These are phyloP conservation scores for Trichoderma sp. DNA, from an alignment of 2,329 filamentous ascomycete genomes.

Conservation along the genomic window DNA sequence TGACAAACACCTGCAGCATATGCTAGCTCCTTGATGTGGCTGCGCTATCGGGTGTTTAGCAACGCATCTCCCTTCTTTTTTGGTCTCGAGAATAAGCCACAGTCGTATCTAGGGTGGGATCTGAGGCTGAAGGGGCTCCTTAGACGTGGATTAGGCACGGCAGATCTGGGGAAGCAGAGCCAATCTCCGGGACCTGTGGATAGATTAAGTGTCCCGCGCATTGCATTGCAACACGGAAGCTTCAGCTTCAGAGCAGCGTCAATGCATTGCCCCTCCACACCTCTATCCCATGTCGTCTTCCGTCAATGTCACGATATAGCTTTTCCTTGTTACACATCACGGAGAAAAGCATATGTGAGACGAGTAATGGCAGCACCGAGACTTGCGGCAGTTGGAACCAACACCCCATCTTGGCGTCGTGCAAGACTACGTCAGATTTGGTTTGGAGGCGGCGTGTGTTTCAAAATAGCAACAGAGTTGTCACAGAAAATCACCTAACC, in stretches of 20 bases:
- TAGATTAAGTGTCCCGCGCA: not conserved
- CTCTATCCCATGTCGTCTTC: not conserved
- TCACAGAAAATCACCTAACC: not conserved
- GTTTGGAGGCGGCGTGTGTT: slow-evolving; percentile 5
- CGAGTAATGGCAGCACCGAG: not conserved
- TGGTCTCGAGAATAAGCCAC: not conserved
- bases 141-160: not conserved
- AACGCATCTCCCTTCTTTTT: not conserved
- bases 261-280: not conserved
- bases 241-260: not conserved
- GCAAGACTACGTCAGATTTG: not conserved
- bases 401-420: not conserved
- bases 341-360: not conserved
- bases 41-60: not conserved
- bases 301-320: not conserved
- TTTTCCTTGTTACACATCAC: not conserved
- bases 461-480: slow-evolving; percentile 12
- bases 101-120: not conserved
- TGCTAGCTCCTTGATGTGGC: not conserved
- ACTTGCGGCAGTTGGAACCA: not conserved
- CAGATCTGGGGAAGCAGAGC: not conserved
- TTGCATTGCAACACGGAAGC: not conserved
- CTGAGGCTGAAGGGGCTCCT: not conserved
- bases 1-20: not conserved
- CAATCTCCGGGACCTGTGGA: not conserved